These are phyloP conservation scores for Komagataella phaffii DNA, from an alignment of 805 yeast genomes.

Conservation along the genomic window DNA sequence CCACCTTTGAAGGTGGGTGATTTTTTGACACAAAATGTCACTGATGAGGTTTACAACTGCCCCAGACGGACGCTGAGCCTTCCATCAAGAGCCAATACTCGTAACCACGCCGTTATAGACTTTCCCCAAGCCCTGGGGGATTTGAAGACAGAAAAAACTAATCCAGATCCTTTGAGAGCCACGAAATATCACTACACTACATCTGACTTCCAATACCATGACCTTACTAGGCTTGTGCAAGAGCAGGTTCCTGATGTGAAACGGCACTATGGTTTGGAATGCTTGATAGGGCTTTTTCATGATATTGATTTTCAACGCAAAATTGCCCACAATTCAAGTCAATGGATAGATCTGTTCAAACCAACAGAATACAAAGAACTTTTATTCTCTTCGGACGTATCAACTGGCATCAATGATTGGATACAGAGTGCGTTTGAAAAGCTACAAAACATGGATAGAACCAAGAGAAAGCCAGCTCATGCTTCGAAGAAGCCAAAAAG, in stretches of 20 bases:
- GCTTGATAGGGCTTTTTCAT: not conserved
- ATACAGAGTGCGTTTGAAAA: constrained; percentile 22
- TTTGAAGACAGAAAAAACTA: not conserved
- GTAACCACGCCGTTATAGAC: not conserved
- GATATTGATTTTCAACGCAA: not conserved
- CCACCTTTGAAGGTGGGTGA: constrained; percentile 15
- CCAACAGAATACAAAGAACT: constrained; percentile 23
- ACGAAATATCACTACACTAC: constrained; percentile 2
- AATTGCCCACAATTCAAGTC: constrained; percentile 3
- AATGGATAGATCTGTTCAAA: constrained; percentile 31
- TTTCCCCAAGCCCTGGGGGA: not conserved
- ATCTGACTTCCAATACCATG: constrained; percentile 2
- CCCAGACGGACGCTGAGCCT: not conserved
- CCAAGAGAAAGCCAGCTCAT: constrained; percentile 13
- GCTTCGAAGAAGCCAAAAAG: constrained; percentile 10
- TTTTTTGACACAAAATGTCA: constrained; percentile 20
- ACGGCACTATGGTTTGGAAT: constrained; percentile 2
- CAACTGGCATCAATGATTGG: constrained; percentile 22
- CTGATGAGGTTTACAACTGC: constrained; percentile 2
- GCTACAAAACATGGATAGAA: constrained; percentile 10
- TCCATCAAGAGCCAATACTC: not conserved
- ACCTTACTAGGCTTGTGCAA: constrained; percentile 4
- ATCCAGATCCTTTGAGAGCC: not conserved
- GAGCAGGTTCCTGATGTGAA: constrained; percentile 4
- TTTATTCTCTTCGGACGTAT: constrained; percentile 16